Percentiles rank a stretch among this genome's conserved stretches.
Conservation (phyloP, 495 filamentous ascomycete genomes). For the Tricharina praecox region DNA sequence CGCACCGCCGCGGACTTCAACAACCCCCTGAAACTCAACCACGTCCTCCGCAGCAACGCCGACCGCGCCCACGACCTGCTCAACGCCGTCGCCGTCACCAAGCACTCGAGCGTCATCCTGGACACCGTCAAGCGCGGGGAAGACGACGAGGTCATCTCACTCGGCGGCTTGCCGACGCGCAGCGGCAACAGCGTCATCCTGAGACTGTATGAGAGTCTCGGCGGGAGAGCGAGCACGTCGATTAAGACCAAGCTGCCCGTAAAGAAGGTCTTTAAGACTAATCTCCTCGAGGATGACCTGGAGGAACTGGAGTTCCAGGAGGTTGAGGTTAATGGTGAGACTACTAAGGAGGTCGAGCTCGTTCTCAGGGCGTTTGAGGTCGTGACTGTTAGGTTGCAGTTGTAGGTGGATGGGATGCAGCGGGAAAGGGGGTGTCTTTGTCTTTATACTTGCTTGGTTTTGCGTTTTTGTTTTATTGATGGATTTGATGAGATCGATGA, state of each 20-base stretch:
- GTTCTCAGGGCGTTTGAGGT: constrained; percentile 78
- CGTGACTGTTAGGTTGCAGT: constrained; percentile 60
- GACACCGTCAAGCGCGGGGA: constrained; percentile 54
- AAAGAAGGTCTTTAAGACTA: constrained; percentile 61
- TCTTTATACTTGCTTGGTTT: too few species aligned
- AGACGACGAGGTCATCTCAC: constrained; percentile 77
- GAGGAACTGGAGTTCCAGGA: constrained; percentile 39
- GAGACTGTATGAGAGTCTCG: constrained; percentile 80
- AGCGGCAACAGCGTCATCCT: constrained; percentile 64
- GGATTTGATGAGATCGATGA: too few species aligned
- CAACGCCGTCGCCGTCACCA: constrained; percentile 26
- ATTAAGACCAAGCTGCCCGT: constrained; percentile 51
- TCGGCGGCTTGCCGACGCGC: constrained; percentile 48
- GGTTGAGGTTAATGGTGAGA: constrained; percentile 30
- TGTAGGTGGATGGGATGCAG: constrained; percentile 30
- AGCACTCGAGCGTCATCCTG: constrained; percentile 29
- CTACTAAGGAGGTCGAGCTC: constrained; percentile 41
- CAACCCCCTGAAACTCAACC: constrained; percentile 41
- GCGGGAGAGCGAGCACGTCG: constrained; percentile 53
- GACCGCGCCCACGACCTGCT: constrained; percentile 11
- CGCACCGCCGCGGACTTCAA: constrained; percentile 83
- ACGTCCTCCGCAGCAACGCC: constrained; percentile 6
- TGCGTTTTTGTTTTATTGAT: too few species aligned
- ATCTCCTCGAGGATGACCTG: constrained; percentile 52
- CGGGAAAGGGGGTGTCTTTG: too few species aligned